These are phyloP conservation scores for Malassezia arunalokei DNA, from an alignment of 1,284 basidiomycete species.

Conservation along the genomic window DNA sequence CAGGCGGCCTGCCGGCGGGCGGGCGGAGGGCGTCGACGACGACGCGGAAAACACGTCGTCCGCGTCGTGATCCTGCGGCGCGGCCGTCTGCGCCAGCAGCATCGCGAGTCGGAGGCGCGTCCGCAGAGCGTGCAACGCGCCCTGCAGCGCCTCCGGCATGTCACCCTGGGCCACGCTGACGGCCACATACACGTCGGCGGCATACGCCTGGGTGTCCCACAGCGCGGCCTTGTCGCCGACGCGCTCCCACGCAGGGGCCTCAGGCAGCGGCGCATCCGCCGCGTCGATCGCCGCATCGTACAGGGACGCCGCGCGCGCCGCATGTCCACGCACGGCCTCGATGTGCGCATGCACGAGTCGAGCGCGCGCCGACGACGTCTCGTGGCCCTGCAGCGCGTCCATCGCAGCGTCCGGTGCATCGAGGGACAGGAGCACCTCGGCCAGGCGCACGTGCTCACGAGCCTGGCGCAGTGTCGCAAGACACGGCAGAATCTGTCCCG, in stretches of 20 bases:
- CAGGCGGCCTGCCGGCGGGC: background rate
- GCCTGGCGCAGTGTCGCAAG: background rate
- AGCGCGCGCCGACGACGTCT: background rate
- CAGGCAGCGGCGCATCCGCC: background rate
- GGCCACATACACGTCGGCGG: background rate
- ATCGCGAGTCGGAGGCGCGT: constrained; percentile 1
- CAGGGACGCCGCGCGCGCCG: background rate
- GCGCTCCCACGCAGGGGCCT: background rate
- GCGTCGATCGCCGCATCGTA: background rate
- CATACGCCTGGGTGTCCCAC: constrained; percentile 4
- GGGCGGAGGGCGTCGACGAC: background rate
- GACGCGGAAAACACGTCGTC: background rate
- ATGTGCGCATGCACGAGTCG: background rate
- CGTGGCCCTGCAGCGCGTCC: background rate
- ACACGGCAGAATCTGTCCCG: background rate
- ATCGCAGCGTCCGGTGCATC: background rate
- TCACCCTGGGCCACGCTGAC: background rate
- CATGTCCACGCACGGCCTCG: background rate
- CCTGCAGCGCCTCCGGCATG: background rate
- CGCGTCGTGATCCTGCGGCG: background rate
- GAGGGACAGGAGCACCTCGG: background rate
- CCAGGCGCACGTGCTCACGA: background rate
- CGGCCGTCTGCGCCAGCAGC: background rate
- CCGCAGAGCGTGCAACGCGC: constrained; percentile 6
- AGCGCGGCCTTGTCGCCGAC: background rate